phyloP scores from a whole-genome alignment of 306 rosid genomes.

The Dalbergia oliveri region DNA sequence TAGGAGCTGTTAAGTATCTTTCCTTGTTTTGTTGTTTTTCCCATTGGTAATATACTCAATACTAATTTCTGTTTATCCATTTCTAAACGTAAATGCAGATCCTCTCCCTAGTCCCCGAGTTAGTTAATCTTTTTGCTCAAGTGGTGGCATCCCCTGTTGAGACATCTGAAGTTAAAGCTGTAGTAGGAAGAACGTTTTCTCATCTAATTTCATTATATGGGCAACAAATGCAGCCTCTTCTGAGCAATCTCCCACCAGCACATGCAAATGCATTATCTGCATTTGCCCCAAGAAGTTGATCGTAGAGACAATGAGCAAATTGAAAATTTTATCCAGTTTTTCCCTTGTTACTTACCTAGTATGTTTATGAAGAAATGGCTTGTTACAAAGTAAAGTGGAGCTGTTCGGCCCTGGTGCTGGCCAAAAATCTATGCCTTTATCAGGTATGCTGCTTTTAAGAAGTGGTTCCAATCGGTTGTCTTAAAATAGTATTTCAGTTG shows the following conservation, averaged over 20 bases:
- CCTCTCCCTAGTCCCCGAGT: slow-evolving; percentile 85
- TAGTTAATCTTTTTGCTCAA: slow-evolving; percentile 93
- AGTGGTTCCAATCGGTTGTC: slow-evolving; percentile 20
- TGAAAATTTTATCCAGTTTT: slow-evolving; percentile 30
- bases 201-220: slow-evolving; percentile 92
- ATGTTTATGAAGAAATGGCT: slow-evolving; percentile 47
- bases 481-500: slow-evolving; percentile 12
- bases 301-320: slow-evolving; percentile 30
- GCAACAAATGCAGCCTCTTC: slow-evolving; percentile 91
- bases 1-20: slow-evolving; percentile 21
- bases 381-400: slow-evolving; percentile 39
- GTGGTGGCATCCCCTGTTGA: slow-evolving; percentile 89
- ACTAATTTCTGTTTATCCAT: slow-evolving; percentile 42
- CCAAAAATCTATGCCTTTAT: slow-evolving; percentile 40
- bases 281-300: slow-evolving; percentile 76
- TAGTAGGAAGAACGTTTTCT: slow-evolving; percentile 84
- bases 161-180: slow-evolving; percentile 84
- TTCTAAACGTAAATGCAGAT: slow-evolving; percentile 67
- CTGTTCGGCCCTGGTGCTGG: slow-evolving; percentile 37
- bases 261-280: slow-evolving; percentile 92
- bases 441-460: slow-evolving; percentile 52
- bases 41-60: slow-evolving; percentile 13
- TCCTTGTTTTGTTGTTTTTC: slow-evolving; percentile 22
- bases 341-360: slow-evolving; percentile 17
- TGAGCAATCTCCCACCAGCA: slow-evolving; percentile 81